Conservation (phyloP, 257 asterid genomes). For the Petunia secreta region DNA sequence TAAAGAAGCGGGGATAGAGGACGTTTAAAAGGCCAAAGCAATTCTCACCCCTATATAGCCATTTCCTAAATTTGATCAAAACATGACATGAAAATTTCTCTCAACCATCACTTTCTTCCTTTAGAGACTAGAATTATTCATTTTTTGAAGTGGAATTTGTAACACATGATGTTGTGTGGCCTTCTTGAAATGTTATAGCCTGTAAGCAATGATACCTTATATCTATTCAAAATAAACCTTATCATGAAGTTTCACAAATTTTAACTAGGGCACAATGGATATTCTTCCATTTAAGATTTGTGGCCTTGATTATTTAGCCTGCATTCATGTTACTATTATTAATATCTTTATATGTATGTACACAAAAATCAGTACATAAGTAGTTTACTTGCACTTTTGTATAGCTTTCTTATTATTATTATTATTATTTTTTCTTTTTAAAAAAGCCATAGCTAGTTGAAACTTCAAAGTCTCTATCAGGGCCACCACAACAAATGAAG, state of each 20-base stretch:
- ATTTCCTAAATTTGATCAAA: neutral
- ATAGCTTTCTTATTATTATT: neutral
- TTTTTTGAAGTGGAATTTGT: neutral
- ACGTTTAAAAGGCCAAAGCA: neutral
- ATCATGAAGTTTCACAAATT: neutral
- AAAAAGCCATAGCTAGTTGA: neutral
- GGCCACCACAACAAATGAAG: neutral
- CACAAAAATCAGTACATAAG: neutral
- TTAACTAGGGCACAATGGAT: neutral
- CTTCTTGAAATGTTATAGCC: neutral
- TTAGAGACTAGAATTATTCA: neutral
- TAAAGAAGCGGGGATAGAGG: neutral
- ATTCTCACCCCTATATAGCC: neutral
- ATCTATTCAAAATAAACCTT: constrained; percentile 7
- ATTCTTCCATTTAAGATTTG: neutral
- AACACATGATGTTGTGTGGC: neutral
- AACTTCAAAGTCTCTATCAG: neutral
- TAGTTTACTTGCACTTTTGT: neutral
- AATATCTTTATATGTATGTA: neutral
- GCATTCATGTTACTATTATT: neutral
- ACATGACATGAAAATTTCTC: neutral
- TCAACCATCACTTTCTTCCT: neutral
- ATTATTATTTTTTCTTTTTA: too few species aligned
- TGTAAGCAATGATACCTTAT: neutral
- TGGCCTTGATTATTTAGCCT: neutral